phyloP scores from a whole-genome alignment of 257 asterid genomes.

The Avicennia marina region DNA sequence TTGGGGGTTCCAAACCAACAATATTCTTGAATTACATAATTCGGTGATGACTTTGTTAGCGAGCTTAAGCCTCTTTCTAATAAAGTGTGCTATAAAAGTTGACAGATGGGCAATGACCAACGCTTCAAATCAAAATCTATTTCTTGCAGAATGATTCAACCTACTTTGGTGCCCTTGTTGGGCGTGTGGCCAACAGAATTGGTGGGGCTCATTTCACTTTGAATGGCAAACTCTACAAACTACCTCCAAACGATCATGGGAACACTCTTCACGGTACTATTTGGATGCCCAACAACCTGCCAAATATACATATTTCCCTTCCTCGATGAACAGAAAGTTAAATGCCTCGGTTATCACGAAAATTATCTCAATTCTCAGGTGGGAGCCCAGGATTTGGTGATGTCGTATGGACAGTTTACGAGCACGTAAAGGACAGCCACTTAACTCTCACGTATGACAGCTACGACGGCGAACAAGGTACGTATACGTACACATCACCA shows the following conservation, averaged over 20 bases:
- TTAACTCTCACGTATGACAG: constrained; percentile 56
- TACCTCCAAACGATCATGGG: constrained; percentile 74
- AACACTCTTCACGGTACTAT: constrained; percentile 78
- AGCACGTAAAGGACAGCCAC: constrained; percentile 38
- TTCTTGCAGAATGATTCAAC: constrained; percentile 58
- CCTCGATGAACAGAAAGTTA: too few species aligned
- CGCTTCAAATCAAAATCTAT: background rate
- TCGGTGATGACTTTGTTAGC: too few species aligned
- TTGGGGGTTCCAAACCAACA: too few species aligned
- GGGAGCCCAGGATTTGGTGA: constrained; percentile 55
- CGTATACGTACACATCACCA: too few species aligned
- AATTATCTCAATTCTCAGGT: constrained; percentile 31
- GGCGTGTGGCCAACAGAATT: constrained; percentile 84
- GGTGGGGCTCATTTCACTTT: constrained; percentile 65
- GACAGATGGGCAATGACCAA: too few species aligned
- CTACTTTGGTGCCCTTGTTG: constrained; percentile 75
- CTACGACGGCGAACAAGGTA: constrained; percentile 83
- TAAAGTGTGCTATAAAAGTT: too few species aligned
- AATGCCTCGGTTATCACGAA: too few species aligned
- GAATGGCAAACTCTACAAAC: constrained; percentile 44
- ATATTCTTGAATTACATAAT: too few species aligned
- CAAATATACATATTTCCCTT: background rate
- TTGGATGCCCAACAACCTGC: too few species aligned
- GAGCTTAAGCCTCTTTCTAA: background rate
- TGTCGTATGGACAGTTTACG: constrained; percentile 55